Evolutionary conservation across 2,329 filamentous ascomycete species (phyloP), one percentile per base, ranked within the genome.

Genomic region (Trichoderma lentiforme): DNA sequence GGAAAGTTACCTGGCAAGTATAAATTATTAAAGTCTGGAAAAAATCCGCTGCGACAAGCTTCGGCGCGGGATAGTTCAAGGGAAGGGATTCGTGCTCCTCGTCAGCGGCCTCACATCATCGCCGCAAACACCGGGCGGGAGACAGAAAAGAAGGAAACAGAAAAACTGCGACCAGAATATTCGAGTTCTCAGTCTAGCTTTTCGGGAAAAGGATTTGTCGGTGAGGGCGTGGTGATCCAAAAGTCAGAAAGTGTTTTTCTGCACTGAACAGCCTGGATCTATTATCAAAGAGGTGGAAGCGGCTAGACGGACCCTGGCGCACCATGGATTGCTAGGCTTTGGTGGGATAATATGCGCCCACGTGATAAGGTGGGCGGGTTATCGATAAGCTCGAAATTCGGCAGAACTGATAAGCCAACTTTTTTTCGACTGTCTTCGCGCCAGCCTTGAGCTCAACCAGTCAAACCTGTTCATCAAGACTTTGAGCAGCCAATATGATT

Each of bases 291-390:
- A 30, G 51, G 39, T 63, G 62, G 53, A 72, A 72, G 65, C 66
- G 64, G 32, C 47, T 67, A 51, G 65, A 62, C 51, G 15, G 66
- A 64, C 68, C 57, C 69, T 71, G 53, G 39, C 39, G 18, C 58
- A 36, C 32, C 62, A 34, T 28, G 57, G 57, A 32, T 34, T 32
- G 57, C 53, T 36, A 58, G 62, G 47, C 63, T 78, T 79, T 81
- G 78, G 81, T 82, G 81, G 81, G 81, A 82, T 78, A 80, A 76
- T 79, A 78, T 81, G 78, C 79, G 77, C 78, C 80, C 81, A 83
- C 81, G 81, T 83, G 81, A 83, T 82, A 80, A 79, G 78, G 72
- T 21, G 78, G 15, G 72, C 64, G 68, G 47, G 60, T 68, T 77
- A 80, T 80, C 79, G 78, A 77, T 76, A 79, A 63, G 74, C 71